Evolutionary conservation across 768 basidiomycete species (phyloP).

Genomic region (Rhizopogon rudus): DNA sequence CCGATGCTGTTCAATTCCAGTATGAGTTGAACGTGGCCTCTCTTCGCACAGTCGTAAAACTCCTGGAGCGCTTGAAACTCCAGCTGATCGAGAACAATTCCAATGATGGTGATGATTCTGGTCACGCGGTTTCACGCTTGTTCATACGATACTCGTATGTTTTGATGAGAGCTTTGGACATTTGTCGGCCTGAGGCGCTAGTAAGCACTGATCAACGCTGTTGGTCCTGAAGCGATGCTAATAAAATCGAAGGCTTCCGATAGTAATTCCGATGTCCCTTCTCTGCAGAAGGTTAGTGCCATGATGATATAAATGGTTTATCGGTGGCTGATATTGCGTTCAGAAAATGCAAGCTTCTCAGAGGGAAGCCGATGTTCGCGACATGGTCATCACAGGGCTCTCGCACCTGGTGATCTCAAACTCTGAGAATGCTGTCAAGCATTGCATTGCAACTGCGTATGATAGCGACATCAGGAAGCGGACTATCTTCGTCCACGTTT

Average conservation of each 20-base stretch:
- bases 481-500: conserved; percentile 79
- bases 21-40: conserved; percentile 71
- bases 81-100: conserved; percentile 48
- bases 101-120: conserved; percentile 55
- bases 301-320: background rate
- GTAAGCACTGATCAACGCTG: conserved; percentile 26
- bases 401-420: conserved; percentile 81
- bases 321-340: conserved; percentile 4
- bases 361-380: conserved; percentile 60
- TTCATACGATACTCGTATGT: conserved; percentile 75
- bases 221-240: conserved; percentile 1
- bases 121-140: conserved; percentile 67
- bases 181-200: conserved; percentile 41
- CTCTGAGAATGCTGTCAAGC: conserved; percentile 84
- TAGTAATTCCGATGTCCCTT: conserved; percentile 43
- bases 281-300: conserved; percentile 38
- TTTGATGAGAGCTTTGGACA: conserved; percentile 57
- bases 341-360: conserved; percentile 43
- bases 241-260: conserved; percentile 37
- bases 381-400: conserved; percentile 75
- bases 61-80: conserved; percentile 73
- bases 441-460: conserved; percentile 77
- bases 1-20: conserved; percentile 33
- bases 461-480: conserved; percentile 65
- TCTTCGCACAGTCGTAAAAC: conserved; percentile 67